Conservation (phyloP, 345 rosid species). For the Tarenaya hassleriana region DNA sequence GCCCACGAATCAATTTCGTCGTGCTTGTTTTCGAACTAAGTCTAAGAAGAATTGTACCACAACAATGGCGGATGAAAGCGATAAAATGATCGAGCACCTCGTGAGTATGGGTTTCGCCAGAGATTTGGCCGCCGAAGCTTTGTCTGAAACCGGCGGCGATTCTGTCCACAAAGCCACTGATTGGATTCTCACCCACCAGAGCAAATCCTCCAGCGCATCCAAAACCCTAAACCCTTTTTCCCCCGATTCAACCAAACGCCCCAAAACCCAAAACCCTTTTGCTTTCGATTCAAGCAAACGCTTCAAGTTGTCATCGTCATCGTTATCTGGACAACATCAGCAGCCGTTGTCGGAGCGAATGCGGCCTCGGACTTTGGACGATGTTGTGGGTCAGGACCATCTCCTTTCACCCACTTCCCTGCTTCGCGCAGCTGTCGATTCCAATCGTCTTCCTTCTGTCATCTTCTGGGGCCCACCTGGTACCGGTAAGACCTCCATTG, state of each 20-base stretch:
- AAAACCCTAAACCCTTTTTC: slow-evolving; percentile 28
- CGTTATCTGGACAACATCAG: slow-evolving; percentile 7
- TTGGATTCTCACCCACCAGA: slow-evolving; percentile 28
- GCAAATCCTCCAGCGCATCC: slow-evolving; percentile 5
- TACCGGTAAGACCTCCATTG: slow-evolving; percentile 81
- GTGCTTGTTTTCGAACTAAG: no score
- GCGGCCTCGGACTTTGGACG: slow-evolving; percentile 66
- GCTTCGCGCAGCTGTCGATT: slow-evolving; percentile 49
- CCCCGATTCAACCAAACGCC: slow-evolving; percentile 16
- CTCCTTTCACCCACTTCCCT: slow-evolving; percentile 47
- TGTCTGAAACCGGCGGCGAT: slow-evolving; percentile 27
- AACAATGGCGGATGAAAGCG: not conserved
- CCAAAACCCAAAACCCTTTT: slow-evolving; percentile 13
- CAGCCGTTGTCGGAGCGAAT: slow-evolving; percentile 69
- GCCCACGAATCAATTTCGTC: no score
- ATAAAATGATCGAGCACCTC: slow-evolving; percentile 27
- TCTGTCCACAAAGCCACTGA: slow-evolving; percentile 29
- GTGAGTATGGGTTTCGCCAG: slow-evolving; percentile 29
- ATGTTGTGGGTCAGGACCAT: slow-evolving; percentile 76
- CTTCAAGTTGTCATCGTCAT: slow-evolving; percentile 17
- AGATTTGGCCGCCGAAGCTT: slow-evolving; percentile 27
- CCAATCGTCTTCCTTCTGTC: slow-evolving; percentile 60
- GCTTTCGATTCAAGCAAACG: slow-evolving; percentile 20
- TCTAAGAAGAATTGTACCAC: no score
- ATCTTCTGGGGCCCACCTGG: slow-evolving; percentile 91